Conservation (phyloP, 306 rosid species). For the Albizia julibrissin region DNA sequence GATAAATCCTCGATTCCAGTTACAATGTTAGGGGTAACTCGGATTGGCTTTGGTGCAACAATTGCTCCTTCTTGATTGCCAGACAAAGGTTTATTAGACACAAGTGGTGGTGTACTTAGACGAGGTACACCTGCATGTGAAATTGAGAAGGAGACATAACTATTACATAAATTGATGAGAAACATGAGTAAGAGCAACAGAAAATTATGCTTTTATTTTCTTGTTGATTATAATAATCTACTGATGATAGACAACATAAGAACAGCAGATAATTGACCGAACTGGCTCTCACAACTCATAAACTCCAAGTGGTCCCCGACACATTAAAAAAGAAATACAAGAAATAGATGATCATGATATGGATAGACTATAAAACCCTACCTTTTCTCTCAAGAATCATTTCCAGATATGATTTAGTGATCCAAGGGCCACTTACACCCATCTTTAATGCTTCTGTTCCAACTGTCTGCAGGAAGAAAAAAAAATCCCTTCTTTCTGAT, state of each 20-base stretch:
- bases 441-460: constrained; percentile 88
- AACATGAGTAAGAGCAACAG: constrained; percentile 24
- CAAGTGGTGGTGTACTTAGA: constrained; percentile 93
- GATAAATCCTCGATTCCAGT: constrained; percentile 84
- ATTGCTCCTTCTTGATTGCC: constrained; percentile 65
- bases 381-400: constrained; percentile 98
- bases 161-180: constrained; percentile 8
- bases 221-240: constrained; percentile 31
- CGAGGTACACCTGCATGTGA: constrained; percentile 92
- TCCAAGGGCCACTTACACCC: constrained; percentile 83
- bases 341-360: constrained; percentile 20
- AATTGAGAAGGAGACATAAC: constrained; percentile 28
- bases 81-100: constrained; percentile 57
- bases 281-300: constrained; percentile 9
- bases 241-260: constrained; percentile 16
- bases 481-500: constrained; percentile 13
- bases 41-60: constrained; percentile 92
- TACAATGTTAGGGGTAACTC: constrained; percentile 68
- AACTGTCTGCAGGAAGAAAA: constrained; percentile 66
- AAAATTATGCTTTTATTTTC: constrained; percentile 3
- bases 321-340: constrained; percentile 10
- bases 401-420: constrained; percentile 95
- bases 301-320: constrained; percentile 24
- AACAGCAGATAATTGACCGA: constrained; percentile 17
- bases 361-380: constrained; percentile 20